A percentile compares a stretch with the other conserved stretches of the same genome.
Evolutionary conservation across 2,329 filamentous ascomycete species (phyloP).

Genomic region (Colletotrichum lindemuthianum): DNA sequence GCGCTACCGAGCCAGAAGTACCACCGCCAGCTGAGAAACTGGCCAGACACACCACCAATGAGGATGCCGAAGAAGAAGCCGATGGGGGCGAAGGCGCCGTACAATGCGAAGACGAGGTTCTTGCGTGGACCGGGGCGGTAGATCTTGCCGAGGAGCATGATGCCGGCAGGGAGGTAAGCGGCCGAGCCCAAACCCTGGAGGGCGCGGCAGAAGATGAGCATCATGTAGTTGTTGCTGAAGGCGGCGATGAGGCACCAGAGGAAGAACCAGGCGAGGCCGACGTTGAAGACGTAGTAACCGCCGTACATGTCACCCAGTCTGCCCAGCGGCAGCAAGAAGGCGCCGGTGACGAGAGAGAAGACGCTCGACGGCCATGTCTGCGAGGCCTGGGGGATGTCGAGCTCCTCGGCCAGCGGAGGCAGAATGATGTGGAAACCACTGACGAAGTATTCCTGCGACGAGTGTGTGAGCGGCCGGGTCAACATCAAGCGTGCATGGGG

Average conservation of each 20-base stretch:
- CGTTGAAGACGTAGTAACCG: conserved; percentile 68
- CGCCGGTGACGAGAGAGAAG: conserved; percentile 66
- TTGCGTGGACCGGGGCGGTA: conserved; percentile 78
- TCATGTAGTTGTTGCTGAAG: conserved; percentile 73
- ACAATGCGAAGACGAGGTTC: conserved; percentile 71
- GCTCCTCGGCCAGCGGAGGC: conserved; percentile 68
- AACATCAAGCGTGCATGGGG: too few relatives aligned
- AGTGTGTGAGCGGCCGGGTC: not conserved
- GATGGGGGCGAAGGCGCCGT: conserved; percentile 66
- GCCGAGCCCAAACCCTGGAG: conserved; percentile 79
- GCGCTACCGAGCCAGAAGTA: conserved; percentile 74
- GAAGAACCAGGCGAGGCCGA: conserved; percentile 71
- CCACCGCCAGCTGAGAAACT: conserved; percentile 72
- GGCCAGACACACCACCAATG: conserved; percentile 69
- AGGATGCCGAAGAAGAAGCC: conserved; percentile 75
- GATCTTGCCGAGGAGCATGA: conserved; percentile 74
- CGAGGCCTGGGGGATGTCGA: conserved; percentile 70
- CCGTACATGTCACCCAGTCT: conserved; percentile 71
- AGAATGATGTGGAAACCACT: conserved; percentile 81
- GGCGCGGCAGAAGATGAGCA: conserved; percentile 79
- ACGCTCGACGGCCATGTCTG: conserved; percentile 73
- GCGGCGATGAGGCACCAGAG: conserved; percentile 76
- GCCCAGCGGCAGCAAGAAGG: conserved; percentile 71
- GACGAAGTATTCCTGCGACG: conserved; percentile 73
- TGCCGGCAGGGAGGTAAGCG: conserved; percentile 75